Percentiles rank a stretch among this genome's conserved stretches.
These are phyloP conservation scores for Umbelopsis sp. DNA, from an alignment of 371 early-diverging fungal genomes.

Conservation along the genomic window DNA sequence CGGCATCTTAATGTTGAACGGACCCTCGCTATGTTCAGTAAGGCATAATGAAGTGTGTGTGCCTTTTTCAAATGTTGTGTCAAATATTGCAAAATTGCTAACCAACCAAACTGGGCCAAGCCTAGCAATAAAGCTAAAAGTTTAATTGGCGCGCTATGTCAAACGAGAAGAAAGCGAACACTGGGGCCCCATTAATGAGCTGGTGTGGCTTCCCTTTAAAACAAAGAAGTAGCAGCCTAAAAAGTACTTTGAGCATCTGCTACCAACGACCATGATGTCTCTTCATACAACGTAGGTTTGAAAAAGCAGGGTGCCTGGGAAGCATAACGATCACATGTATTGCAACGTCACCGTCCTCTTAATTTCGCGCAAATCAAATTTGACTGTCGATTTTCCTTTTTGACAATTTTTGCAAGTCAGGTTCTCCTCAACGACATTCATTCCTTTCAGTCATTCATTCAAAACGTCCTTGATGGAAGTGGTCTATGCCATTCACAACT, in stretches of 20 bases:
- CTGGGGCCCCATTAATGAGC: too few species aligned
- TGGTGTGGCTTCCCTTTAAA: background rate
- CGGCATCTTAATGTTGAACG: too few species aligned
- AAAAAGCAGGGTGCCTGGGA: background rate
- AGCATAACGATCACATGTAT: background rate
- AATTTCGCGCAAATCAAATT: background rate
- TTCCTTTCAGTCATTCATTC: constrained; percentile 14
- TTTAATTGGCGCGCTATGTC: constrained; percentile 5
- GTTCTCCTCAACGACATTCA: background rate
- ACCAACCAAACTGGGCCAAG: background rate
- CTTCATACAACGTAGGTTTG: too few species aligned
- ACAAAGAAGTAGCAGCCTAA: background rate
- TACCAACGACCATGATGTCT: too few species aligned
- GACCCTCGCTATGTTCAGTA: background rate
- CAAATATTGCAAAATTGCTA: background rate
- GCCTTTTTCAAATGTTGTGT: too few species aligned
- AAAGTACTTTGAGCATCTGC: too few species aligned
- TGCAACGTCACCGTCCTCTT: background rate
- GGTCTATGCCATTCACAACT: constrained; percentile 20
- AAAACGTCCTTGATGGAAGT: constrained; percentile 2
- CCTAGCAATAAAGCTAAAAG: background rate
- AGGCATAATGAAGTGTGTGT: background rate
- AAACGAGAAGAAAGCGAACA: background rate
- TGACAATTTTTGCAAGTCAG: constrained; percentile 15
- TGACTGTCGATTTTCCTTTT: constrained; percentile 19